Percentiles rank a stretch among this genome's conserved stretches.
These are phyloP conservation scores for Alternaria conjuncta DNA, from an alignment of 2,329 filamentous ascomycete species.

Conservation along the genomic window DNA sequence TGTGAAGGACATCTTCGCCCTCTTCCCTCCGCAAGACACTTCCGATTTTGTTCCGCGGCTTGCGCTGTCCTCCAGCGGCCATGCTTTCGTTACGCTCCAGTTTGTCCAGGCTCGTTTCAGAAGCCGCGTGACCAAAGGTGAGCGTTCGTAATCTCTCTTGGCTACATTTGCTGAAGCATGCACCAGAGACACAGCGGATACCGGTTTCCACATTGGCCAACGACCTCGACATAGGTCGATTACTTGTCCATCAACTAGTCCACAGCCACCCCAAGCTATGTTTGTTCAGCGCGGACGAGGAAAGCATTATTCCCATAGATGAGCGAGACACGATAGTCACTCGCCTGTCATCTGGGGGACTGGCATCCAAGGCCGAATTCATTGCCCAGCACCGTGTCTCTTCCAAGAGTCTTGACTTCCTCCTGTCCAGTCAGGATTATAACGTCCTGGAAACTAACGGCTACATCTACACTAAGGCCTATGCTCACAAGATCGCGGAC, in stretches of 20 bases:
- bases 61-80: slow-evolving; percentile 27
- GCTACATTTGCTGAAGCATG: background rate
- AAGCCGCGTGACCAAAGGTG: slow-evolving; percentile 23
- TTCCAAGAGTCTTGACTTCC: slow-evolving; percentile 25
- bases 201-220: slow-evolving; percentile 20
- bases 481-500: background rate
- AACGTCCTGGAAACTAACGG: slow-evolving; percentile 22
- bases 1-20: slow-evolving; percentile 32
- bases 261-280: slow-evolving; percentile 21
- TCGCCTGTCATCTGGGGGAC: slow-evolving; percentile 2
- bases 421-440: slow-evolving; percentile 21
- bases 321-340: slow-evolving; percentile 29
- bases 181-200: slow-evolving; percentile 20
- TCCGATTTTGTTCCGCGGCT: slow-evolving; percentile 20
- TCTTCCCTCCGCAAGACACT: slow-evolving; percentile 28
- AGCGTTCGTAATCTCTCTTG: background rate
- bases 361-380: slow-evolving; percentile 29
- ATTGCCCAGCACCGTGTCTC: slow-evolving; percentile 29
- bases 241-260: slow-evolving; percentile 28
- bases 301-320: slow-evolving; percentile 31
- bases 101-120: slow-evolving; percentile 29
- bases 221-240: slow-evolving; percentile 29
- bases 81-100: slow-evolving; percentile 36
- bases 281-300: slow-evolving; percentile 32
- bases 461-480: slow-evolving; percentile 25